Evolutionary conservation across 352 stramenopile species (phyloP), one percentile per base, ranked within the genome.

Genomic region (Phytophthora podocarpi): DNA sequence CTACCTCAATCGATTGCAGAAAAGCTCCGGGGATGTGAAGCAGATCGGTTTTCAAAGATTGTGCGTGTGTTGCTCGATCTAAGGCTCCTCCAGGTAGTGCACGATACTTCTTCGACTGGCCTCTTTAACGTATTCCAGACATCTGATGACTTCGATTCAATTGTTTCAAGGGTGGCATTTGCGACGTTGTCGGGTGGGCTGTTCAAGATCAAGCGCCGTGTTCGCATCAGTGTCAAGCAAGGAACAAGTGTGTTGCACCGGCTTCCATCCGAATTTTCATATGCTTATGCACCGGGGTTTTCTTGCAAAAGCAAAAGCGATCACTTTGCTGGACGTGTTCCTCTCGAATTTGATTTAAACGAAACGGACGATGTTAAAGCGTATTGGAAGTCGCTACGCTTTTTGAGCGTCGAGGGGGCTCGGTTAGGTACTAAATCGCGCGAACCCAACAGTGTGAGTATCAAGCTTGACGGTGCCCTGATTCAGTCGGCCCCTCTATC

Each of bases 331-430:
- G 82, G 82, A n/a, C 67, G 70, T 23, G 70, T 91, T 15, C 82
- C 82, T 18, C 60, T 93, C 3, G 70, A 77, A 13, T 91, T 89
- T 32, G 31, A 53, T 15, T 64, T 93, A 24, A 50, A 69, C 10
- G 51, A 36, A 36, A 48, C 59, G 4, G 73, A 89, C 1, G 59
- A 80, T 48, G 75, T 67, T 10, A 83, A 77, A 56, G 70, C 77
- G n/a, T 93, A 88, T 35, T 93, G 85, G 85, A 87, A 89, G 8
- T 72, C 78, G 3, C 57, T 93, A 26, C 73, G 76, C n/a, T 88
- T 91, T 43, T 64, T 93, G 36, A 87, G 77, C 31, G 49, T 91
- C 2, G 83, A 93, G 51, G 80, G 82, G 1, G 85, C 72, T 43
- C 74, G 70, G 21, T 46, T 92, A 35, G 79, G 83, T 8, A 82